A percentile compares a stretch with the other conserved stretches of the same genome.
Conservation (phyloP, 257 asterid species). For the Haberlea rhodopensis region DNA sequence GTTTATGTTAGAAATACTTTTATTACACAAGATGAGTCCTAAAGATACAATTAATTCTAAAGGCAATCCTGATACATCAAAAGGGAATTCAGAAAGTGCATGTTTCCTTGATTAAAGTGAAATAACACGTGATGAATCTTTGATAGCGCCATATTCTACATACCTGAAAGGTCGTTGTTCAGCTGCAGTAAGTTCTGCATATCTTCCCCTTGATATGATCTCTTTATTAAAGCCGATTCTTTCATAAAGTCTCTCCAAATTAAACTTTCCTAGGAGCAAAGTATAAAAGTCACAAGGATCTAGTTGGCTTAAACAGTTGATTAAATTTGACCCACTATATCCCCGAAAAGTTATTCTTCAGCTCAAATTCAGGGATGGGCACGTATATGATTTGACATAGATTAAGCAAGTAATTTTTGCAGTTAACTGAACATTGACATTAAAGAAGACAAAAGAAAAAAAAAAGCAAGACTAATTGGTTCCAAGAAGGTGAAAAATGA, state of each 20-base stretch:
- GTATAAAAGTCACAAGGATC: constrained; percentile 12
- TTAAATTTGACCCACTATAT: neutral
- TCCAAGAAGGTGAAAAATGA: neutral
- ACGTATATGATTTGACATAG: neutral
- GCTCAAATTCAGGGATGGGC: constrained; percentile 1
- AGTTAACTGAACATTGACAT: constrained; percentile 11
- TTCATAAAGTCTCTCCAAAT: constrained; percentile 78
- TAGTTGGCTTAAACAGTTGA: constrained; percentile 12
- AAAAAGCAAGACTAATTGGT: neutral
- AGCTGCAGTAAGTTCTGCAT: constrained; percentile 88
- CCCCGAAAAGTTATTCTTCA: neutral
- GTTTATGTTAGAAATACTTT: too few relatives aligned
- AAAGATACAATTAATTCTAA: neutral
- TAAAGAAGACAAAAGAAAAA: neutral
- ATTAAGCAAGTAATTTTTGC: constrained; percentile 8
- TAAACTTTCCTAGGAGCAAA: constrained; percentile 74
- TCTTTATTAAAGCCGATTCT: constrained; percentile 90
- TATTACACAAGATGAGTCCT: neutral
- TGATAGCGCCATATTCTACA: constrained; percentile 1
- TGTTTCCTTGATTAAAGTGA: neutral
- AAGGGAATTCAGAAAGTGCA: neutral
- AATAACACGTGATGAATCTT: neutral
- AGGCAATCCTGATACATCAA: neutral
- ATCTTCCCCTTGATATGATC: constrained; percentile 83
- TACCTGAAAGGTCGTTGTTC: constrained; percentile 95